Evolutionary conservation across 208 protist genomes (phyloP), one percentile per base, ranked within the genome.

Genomic region (Lotmaria passim): DNA sequence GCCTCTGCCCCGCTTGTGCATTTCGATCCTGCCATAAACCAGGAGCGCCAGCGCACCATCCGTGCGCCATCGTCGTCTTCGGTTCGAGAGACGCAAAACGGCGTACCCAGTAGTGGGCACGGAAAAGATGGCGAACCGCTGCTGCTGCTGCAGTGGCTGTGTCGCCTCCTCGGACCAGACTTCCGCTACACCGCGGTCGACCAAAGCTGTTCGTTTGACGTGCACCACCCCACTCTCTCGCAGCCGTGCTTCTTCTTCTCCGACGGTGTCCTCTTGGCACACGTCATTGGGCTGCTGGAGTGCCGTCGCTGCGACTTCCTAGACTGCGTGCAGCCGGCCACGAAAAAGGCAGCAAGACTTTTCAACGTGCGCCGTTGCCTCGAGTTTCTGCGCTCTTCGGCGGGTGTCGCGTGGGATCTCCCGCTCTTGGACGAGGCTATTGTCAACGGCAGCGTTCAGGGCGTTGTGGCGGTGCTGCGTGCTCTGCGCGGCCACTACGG

Each of bases 351-450:
- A 0, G 85, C 87, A 41, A 93, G 89, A 80, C 85, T 87, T 10
- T 87, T 89, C 66, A 95, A 91, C 63, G 75, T 95, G 41, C 65
- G 75, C 5, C 83, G 84, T 61, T 93, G 85, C 55, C 48, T 95
- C 24, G 63, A 66, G 7, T 95, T 87, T 66, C 71, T 95, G 3
- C 85, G 83, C 66, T 69, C 51, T 15, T 80, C 83, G 24, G 68
- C 61, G 34, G 72, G 82, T 5, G 55, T 86, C 12, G 15, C 65
- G n/a, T 68, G 90, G 11, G 58, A 81, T 31, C 12, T 84, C 2
- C 58, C 80, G 3, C 46, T 83, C 33, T 28, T 93, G 3, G 86
- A 91, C 34, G 87, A 95, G 70, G 50, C 66, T 19, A 69, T 95
- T 1, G 56, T 89, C 43, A 38, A 58, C 3, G 90, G 90, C 0